Percentiles rank a stretch among this genome's conserved stretches.
These are phyloP conservation scores for Rhodofomes roseus DNA, from an alignment of 1,284 basidiomycete genomes.

Conservation along the genomic window DNA sequence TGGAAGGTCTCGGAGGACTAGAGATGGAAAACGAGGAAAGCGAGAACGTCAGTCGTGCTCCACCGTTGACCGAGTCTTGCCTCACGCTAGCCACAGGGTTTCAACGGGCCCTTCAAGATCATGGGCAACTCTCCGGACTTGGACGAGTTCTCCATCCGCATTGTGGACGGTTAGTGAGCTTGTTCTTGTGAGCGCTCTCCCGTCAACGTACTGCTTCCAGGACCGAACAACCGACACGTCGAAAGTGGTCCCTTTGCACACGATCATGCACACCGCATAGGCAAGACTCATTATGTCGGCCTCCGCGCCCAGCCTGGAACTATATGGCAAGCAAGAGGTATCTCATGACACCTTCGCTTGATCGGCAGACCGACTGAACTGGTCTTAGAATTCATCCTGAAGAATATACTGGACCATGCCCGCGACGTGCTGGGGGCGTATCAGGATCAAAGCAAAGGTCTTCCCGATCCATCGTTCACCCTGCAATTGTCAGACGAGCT, in stretches of 20 bases:
- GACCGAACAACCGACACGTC: conserved; percentile 53
- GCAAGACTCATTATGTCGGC: conserved; percentile 74
- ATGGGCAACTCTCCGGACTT: conserved; percentile 73
- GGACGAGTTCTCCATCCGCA: conserved; percentile 77
- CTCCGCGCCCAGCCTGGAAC: conserved; percentile 58
- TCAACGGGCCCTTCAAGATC: conserved; percentile 66
- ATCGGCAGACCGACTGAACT: not conserved
- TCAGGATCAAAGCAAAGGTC: conserved; percentile 41
- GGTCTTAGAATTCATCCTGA: conserved; percentile 59
- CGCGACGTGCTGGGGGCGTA: conserved; percentile 54
- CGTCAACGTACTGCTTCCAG: conserved; percentile 29
- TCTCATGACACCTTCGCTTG: conserved; percentile 2
- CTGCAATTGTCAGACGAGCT: conserved; percentile 76
- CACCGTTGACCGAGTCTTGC: not conserved
- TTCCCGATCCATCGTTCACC: conserved; percentile 78
- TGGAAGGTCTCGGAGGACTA: conserved; percentile 82
- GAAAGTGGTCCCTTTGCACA: conserved; percentile 52
- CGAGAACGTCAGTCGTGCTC: conserved; percentile 54
- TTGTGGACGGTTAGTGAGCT: conserved; percentile 66
- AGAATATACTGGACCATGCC: conserved; percentile 58
- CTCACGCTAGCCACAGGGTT: conserved; percentile 47
- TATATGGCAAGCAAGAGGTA: conserved; percentile 86
- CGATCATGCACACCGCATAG: conserved; percentile 59
- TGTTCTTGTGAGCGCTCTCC: not conserved
- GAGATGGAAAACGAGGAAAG: conserved; percentile 75